Conservation (phyloP, 495 filamentous ascomycete species). For the Aspergillus wentii region DNA sequence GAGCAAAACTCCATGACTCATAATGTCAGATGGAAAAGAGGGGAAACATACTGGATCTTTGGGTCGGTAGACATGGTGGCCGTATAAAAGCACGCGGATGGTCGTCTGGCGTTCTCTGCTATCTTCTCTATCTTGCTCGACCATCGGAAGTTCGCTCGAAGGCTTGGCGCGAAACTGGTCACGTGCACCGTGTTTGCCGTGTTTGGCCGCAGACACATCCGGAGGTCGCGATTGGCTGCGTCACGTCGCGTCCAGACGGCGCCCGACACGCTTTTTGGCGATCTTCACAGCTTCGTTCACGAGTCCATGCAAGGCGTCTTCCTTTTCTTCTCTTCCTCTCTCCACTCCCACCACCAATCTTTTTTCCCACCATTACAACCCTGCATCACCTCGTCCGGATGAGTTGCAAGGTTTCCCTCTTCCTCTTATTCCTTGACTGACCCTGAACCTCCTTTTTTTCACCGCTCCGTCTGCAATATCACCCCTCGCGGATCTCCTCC, state of each 20-base stretch:
- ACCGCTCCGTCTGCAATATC: not conserved
- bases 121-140: not conserved
- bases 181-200: conserved; percentile 21
- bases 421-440: too few relatives aligned
- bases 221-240: conserved; percentile 34
- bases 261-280: conserved; percentile 31
- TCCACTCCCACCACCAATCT: conserved; percentile 1
- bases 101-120: not conserved
- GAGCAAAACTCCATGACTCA: conserved; percentile 8
- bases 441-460: not conserved
- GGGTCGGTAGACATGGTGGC: conserved; percentile 61
- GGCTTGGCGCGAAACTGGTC: conserved; percentile 5
- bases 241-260: conserved; percentile 43
- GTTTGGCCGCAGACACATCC: conserved; percentile 9
- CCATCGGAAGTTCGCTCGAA: conserved; percentile 6
- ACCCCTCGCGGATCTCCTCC: not conserved
- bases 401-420: too few relatives aligned
- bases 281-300: conserved; percentile 35
- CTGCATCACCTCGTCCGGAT: too few relatives aligned
- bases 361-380: too few relatives aligned
- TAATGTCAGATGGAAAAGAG: conserved; percentile 11
- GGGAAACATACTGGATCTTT: conserved; percentile 66
- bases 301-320: conserved; percentile 34
- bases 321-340: conserved; percentile 1
- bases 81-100: conserved; percentile 23